Evolutionary conservation across 2,329 filamentous ascomycete species (phyloP), one percentile per base, ranked within the genome.

Genomic region (Hymenoscyphus fructigenus): DNA sequence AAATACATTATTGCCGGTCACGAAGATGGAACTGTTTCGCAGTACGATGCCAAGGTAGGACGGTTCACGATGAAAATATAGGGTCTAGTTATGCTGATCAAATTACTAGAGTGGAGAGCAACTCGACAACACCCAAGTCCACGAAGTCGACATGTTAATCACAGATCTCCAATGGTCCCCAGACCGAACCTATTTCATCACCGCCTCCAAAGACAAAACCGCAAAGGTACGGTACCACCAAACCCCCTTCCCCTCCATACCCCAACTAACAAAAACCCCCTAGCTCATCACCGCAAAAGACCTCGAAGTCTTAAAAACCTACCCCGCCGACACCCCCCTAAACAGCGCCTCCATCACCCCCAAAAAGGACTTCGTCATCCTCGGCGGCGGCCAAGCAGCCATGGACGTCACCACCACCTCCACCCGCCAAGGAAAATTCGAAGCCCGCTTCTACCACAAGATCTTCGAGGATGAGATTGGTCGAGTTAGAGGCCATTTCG

Each of bases 361-460:
- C 63, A 95, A 96, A 81, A 98, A 98, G 83, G 93, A 98, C 77
- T 99, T 92, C 77, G 94, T 99, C 71, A 96, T 99, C 76, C 90
- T 99, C 56, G 95, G 95, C 74, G 95, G 95, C 87, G 95, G 95
- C 74, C 95, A 99, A 82, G 95, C 93, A 70, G 95, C 95, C 77
- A 97, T 97, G 92, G 94, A 98, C 77, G 95, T 99, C 80, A 99
- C 95, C 65, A 96, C 92, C 62, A 75, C 95, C 60, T 90, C 90
- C 38, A 89, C 93, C 59, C 88, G 95, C 71, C 95, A 99, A 84
- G 95, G 95, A 82, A 98, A 98, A 83, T 99, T 99, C 84, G 95
- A 99, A 81, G 95, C 95, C 56, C 89, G 95, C 71, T 99, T 99
- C 86, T 99, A 97, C 85, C 95, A 99, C 89, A 98, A 96, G 86